Evolutionary conservation across 768 basidiomycete species (phyloP).

Genomic region (Suillus occidentalis): DNA sequence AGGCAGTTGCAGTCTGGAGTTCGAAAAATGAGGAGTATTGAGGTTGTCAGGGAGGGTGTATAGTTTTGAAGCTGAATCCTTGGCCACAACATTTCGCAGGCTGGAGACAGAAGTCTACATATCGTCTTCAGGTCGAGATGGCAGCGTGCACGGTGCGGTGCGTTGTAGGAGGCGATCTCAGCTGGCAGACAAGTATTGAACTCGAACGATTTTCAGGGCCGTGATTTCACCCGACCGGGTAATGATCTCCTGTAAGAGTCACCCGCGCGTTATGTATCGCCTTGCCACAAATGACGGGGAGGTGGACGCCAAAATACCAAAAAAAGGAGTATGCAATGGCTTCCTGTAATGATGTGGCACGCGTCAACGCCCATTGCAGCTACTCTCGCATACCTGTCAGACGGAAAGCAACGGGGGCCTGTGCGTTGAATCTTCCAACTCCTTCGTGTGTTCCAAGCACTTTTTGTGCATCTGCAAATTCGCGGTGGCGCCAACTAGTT

Average conservation of each 20-base stretch:
- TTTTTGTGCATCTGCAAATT: neutral
- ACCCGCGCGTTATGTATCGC: neutral
- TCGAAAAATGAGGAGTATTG: neutral
- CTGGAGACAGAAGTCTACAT: neutral
- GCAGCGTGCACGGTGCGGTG: neutral
- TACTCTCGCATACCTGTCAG: neutral
- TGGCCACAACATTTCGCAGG: neutral
- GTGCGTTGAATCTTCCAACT: neutral
- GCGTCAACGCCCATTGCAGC: conserved; percentile 13
- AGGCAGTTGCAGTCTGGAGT: neutral
- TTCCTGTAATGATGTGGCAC: conserved; percentile 13
- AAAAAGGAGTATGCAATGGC: conserved; percentile 13
- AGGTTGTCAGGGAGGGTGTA: neutral
- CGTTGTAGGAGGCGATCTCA: neutral
- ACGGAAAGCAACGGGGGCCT: neutral
- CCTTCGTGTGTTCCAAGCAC: conserved; percentile 21
- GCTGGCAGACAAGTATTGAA: neutral
- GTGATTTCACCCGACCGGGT: neutral
- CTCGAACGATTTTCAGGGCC: neutral
- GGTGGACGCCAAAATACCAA: conserved; percentile 10
- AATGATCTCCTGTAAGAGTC: neutral
- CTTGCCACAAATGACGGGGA: conserved; percentile 14
- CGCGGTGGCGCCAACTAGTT: neutral
- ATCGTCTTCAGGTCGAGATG: neutral
- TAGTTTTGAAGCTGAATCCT: neutral